Evolutionary conservation across 164 flowering plant genomes (phyloP).

Genomic region (Pachysandra terminalis): DNA sequence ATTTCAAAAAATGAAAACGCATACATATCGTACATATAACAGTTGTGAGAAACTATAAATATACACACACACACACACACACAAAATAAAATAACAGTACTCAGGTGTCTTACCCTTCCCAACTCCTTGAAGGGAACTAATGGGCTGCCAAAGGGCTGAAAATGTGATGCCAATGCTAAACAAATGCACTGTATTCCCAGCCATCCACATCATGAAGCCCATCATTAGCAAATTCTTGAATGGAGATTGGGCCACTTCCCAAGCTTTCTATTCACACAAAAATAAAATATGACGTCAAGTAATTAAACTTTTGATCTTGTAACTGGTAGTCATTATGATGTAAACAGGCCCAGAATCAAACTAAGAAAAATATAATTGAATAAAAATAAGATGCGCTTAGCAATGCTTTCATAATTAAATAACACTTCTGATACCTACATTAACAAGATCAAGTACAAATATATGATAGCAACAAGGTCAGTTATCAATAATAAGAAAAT

Average conservation of each 20-base stretch:
- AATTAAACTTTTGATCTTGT: too few relatives aligned
- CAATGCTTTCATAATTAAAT: neutral
- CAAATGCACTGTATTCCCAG: constrained; percentile 95
- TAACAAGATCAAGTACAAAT: too few relatives aligned
- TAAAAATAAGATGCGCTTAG: too few relatives aligned
- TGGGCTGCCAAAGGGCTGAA: constrained; percentile 98
- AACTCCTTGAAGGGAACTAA: constrained; percentile 94
- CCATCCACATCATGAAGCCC: constrained; percentile 99
- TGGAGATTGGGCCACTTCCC: constrained; percentile 99
- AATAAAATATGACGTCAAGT: constrained; percentile 4
- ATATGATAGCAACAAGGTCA: too few relatives aligned
- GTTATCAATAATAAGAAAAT: too few relatives aligned
- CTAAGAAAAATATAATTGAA: too few relatives aligned
- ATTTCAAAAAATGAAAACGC: neutral
- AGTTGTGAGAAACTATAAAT: neutral
- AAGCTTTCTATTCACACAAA: constrained; percentile 76
- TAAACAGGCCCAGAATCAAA: too few relatives aligned
- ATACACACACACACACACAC: too few relatives aligned
- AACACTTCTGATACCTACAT: too few relatives aligned
- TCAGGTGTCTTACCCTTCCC: constrained; percentile 63
- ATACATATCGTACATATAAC: neutral
- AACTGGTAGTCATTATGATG: neutral
- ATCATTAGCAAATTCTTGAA: constrained; percentile 92
- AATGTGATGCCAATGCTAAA: constrained; percentile 98
- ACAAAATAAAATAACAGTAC: neutral